Percentiles rank a stretch among this genome's conserved stretches.
Evolutionary conservation across 2,329 filamentous ascomycete species (phyloP).

Genomic region (Alternaria arbusti): DNA sequence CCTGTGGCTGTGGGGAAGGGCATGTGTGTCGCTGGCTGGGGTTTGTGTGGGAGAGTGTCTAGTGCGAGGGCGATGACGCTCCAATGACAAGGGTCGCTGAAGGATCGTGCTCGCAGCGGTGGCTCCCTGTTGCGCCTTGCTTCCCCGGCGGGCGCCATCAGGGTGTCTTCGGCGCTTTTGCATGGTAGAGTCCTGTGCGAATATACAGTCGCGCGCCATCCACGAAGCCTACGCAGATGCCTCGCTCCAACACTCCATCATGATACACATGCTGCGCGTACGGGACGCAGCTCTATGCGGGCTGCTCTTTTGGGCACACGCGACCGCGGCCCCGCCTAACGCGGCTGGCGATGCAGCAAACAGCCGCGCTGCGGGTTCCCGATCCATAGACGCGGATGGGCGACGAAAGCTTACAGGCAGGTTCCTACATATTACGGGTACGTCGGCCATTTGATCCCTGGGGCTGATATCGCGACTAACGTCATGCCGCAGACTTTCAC

Average conservation of each 20-base stretch:
- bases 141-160: slow-evolving; percentile 23
- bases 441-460: background rate
- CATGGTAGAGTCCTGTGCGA: background rate
- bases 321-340: slow-evolving; percentile 38
- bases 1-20: slow-evolving; percentile 1
- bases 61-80: slow-evolving; percentile 21
- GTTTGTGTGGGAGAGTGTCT: slow-evolving; percentile 3
- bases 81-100: slow-evolving; percentile 27
- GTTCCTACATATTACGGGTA: slow-evolving; percentile 90
- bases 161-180: slow-evolving; percentile 21
- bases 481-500: slow-evolving; percentile 74
- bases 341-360: slow-evolving; percentile 19
- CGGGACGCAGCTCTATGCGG: slow-evolving; percentile 33
- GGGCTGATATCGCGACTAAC: slow-evolving; percentile 1
- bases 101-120: slow-evolving; percentile 29
- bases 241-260: background rate
- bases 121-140: slow-evolving; percentile 18
- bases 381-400: slow-evolving; percentile 14
- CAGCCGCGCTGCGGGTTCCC: slow-evolving; percentile 10
- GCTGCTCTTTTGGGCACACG: slow-evolving; percentile 34
- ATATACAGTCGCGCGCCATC: slow-evolving; percentile 22
- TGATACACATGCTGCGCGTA: slow-evolving; percentile 29
- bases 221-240: background rate
- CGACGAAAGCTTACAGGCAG: slow-evolving; percentile 60
- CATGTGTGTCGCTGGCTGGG: slow-evolving; percentile 5